Base-by-base conservation (phyloP, 768 basidiomycete species). In the Gyrodon lividus region DNA sequence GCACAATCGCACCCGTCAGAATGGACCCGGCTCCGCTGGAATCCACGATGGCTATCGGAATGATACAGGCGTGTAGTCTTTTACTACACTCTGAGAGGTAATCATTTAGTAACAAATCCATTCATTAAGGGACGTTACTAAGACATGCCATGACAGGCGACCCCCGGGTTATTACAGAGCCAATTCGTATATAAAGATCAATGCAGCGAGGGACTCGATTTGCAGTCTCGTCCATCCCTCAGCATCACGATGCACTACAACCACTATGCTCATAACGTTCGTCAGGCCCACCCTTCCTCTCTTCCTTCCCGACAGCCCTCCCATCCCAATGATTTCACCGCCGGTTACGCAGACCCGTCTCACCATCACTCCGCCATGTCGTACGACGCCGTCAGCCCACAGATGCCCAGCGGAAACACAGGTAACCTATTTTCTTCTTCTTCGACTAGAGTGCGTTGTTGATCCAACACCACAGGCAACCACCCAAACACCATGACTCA, bases 101-200 rank as follows among this genome's bases (percentile, higher is more conserved):
- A 69, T 69, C 59, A 70, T 69, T 70, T 65, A 69, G 68, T 69
- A 69, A 69, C 67, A 39, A 49, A 37, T 69, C 58, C 50, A 37
- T 69, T 65, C 69, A 69, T 69, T 69, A 69, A 69, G 68, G 68
- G 67, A 69, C 68, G 57, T 63, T 67, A 63, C 67, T 63, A 71
- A 61, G 66, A 66, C 67, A 69, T 66, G 52, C 57, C 35, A 55
- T 65, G 61, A 59, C 63, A 70, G 67, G 60, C 67, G 64, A 70
- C 66, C 57, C 64, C 68, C 67, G 52, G 59, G 58, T 61, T 59
- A 68, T 63, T 63, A 70, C 61, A 63, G 57, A 55, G 52, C 49
- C 53, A 58, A 69, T 62, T 66, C 61, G 54, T 69, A 69, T 69
- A 69, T 67, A 69, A 70, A 54, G 56, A 45, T 53, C 43, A 52